Base-by-base conservation (phyloP, 257 asterid species). In the Voacanga thouarsii region DNA sequence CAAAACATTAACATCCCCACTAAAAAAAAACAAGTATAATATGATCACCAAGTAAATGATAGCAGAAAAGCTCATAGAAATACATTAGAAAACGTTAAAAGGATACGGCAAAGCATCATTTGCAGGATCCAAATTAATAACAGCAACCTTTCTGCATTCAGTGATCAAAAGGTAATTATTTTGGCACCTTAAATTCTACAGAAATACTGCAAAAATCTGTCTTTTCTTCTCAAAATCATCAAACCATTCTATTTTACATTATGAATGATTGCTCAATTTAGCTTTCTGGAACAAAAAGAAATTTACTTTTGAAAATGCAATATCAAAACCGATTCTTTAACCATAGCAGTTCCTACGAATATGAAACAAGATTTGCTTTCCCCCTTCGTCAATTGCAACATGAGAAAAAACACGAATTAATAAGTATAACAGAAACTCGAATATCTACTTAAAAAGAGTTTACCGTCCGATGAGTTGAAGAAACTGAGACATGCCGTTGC, bases 401-500 rank as follows among this genome's bases (percentile, higher is more conserved):
- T 33, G 33, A 18, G 23, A 53, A 57, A 15, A 74, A 44, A 21
- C 24, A 2, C 23, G 9, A 41, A 7, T 39, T 19, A 12, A 15
- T 19, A 12, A 15, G 18, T 66, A 18, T 18, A 14, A 33, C 3
- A 30, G 1, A 30, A 16, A 66, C 12, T 30, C 6, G 15, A 41
- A 11, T 68, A 8, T 41, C 24, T 21, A 67, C 7, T 18, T 67
- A 39, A 23, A 7, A 19, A 39, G 43, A 7, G 4, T 43, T 39
- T 88, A 92, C 99, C 99, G 83, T 84, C 99, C 97, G 33, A 93
- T 84, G 81, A 96, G 98, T 6, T 3, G 57, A 37, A 96, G 99
- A 78, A 96, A 96, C 68, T 96, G 99, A 81, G 99, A 96, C 97
- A 96, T 90, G 87, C 98, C 99, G 67, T 96, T 92, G 94, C 98